phyloP scores from a whole-genome alignment of 1,284 basidiomycete species.

The Puccinia coronata region DNA sequence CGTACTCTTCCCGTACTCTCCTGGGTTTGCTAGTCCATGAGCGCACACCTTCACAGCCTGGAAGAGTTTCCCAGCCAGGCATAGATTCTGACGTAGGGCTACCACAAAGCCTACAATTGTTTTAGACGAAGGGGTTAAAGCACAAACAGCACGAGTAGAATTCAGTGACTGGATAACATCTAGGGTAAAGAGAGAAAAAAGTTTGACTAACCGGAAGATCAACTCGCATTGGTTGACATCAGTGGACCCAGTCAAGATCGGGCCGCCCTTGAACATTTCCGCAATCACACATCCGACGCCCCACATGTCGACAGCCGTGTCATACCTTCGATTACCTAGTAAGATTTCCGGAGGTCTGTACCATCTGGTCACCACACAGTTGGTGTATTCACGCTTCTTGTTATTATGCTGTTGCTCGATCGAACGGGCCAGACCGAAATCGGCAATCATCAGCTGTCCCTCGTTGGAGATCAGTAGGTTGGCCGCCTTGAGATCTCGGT shows the following conservation, averaged over 20 bases:
- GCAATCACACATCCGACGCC: conserved; percentile 95
- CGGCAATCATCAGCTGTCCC: conserved; percentile 83
- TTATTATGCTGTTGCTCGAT: conserved; percentile 55
- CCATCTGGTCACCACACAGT: conserved; percentile 98
- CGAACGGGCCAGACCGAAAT: conserved; percentile 87
- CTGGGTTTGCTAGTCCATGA: conserved; percentile 34
- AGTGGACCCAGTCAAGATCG: conserved; percentile 81
- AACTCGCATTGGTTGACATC: conserved; percentile 87
- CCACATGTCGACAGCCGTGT: conserved; percentile 95
- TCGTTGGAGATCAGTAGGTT: conserved; percentile 90
- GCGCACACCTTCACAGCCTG: conserved; percentile 53
- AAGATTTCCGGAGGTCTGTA: conserved; percentile 95
- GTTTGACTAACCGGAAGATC: conserved; percentile 67
- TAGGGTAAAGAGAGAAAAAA: not conserved
- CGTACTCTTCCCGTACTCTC: conserved; percentile 29
- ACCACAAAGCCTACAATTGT: conserved; percentile 67
- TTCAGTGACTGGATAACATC: not conserved
- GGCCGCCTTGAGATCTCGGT: conserved; percentile 98
- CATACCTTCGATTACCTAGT: conserved; percentile 82
- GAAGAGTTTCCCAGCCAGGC: conserved; percentile 72
- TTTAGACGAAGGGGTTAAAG: not conserved
- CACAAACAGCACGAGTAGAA: too few relatives aligned
- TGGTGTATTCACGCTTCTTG: conserved; percentile 71
- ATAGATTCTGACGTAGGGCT: conserved; percentile 72
- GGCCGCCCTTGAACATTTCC: conserved; percentile 87